These are phyloP conservation scores for Apiospora sp. DNA, from an alignment of 2,329 filamentous ascomycete species.

Conservation along the genomic window DNA sequence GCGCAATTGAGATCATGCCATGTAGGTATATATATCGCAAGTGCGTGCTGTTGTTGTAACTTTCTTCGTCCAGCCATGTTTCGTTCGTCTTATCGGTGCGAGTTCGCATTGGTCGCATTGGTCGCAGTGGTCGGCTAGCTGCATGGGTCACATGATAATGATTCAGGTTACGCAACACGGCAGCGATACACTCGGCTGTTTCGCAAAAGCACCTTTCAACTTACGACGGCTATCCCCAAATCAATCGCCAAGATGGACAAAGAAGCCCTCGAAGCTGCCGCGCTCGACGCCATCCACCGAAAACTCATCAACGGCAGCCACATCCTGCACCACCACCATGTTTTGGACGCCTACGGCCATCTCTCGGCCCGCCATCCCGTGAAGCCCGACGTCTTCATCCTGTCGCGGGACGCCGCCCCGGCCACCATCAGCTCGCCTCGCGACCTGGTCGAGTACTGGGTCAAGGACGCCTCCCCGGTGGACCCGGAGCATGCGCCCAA, in stretches of 20 bases:
- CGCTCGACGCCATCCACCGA: constrained; percentile 22
- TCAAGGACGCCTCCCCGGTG: constrained; percentile 51
- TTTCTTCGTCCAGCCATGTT: no score
- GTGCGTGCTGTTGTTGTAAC: no score
- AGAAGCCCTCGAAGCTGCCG: constrained; percentile 19
- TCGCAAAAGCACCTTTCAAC: background rate
- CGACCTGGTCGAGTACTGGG: constrained; percentile 56
- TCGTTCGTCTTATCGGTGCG: no score
- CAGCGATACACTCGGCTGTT: background rate
- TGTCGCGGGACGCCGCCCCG: constrained; percentile 56
- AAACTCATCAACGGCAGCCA: constrained; percentile 55
- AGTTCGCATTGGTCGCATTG: background rate
- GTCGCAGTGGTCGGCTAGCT: background rate
- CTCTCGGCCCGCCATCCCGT: constrained; percentile 59
- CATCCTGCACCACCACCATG: constrained; percentile 58
- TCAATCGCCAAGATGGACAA: constrained; percentile 4
- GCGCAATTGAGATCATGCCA: no score
- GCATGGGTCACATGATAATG: background rate
- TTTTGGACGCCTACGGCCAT: constrained; percentile 59
- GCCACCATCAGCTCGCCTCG: constrained; percentile 51
- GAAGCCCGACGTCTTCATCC: constrained; percentile 54
- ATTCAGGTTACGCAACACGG: background rate
- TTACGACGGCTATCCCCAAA: background rate
- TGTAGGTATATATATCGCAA: no score
- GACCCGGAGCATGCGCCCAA: constrained; percentile 44